These are phyloP conservation scores for Russula olivacea DNA, from an alignment of 768 basidiomycete genomes.

Conservation along the genomic window DNA sequence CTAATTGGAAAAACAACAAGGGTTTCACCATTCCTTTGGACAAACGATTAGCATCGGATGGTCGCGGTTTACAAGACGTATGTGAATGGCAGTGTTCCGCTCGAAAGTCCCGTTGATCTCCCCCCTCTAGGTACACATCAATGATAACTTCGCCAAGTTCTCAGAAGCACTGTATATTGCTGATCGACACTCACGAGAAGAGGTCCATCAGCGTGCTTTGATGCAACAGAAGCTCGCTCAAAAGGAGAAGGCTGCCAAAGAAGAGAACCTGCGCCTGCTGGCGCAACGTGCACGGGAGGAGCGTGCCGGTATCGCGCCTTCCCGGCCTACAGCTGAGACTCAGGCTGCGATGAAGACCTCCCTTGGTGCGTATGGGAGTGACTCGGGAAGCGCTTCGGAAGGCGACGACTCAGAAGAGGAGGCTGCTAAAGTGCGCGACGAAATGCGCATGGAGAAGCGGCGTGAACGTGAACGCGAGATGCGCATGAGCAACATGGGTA, in stretches of 20 bases:
- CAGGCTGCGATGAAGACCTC: slow-evolving; percentile 69
- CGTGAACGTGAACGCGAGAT: slow-evolving; percentile 94
- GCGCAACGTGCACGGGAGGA: slow-evolving; percentile 96
- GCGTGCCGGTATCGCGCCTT: slow-evolving; percentile 66
- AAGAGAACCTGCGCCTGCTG: slow-evolving; percentile 89
- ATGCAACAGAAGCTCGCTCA: slow-evolving; percentile 99
- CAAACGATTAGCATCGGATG: slow-evolving; percentile 96
- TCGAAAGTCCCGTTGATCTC: slow-evolving; percentile 2
- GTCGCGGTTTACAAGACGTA: slow-evolving; percentile 96
- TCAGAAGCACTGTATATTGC: slow-evolving; percentile 94
- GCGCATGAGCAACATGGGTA: slow-evolving; percentile 99
- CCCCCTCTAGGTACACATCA: slow-evolving; percentile 77
- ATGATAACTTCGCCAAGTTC: slow-evolving; percentile 98
- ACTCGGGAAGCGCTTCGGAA: slow-evolving; percentile 57
- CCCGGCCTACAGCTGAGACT: slow-evolving; percentile 59
- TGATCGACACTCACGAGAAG: slow-evolving; percentile 95
- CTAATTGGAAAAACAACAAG: slow-evolving; percentile 99
- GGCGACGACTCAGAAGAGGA: slow-evolving; percentile 54
- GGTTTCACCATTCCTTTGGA: slow-evolving; percentile 99
- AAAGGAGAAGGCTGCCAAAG: slow-evolving; percentile 96
- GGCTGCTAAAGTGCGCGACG: slow-evolving; percentile 77
- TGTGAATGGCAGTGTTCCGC: slow-evolving; percentile 31
- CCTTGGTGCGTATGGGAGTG: slow-evolving; percentile 84
- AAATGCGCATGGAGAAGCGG: slow-evolving; percentile 87
- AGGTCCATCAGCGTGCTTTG: slow-evolving; percentile 90